A percentile compares a stretch with the other conserved stretches of the same genome.
Conservation (phyloP, 495 filamentous ascomycete genomes). For the Penicillium pulvis region DNA sequence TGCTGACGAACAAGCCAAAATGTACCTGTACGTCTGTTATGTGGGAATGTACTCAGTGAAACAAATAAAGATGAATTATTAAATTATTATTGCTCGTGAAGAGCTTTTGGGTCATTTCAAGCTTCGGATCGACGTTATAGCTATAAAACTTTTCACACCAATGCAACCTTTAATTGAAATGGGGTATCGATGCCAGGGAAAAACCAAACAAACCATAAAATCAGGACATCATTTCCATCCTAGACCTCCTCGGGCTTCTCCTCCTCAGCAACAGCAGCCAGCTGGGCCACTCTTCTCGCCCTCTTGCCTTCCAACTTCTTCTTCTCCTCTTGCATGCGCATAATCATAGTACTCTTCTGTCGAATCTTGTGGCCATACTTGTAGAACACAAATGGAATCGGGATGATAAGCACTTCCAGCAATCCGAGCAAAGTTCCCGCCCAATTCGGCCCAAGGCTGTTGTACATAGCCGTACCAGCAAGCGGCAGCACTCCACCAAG, state of each 20-base stretch:
- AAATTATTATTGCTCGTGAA: background rate
- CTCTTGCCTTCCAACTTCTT: slow-evolving; percentile 57
- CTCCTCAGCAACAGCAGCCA: slow-evolving; percentile 16
- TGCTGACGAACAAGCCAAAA: background rate
- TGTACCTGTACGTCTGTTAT: no score
- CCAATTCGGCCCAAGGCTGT: slow-evolving; percentile 71
- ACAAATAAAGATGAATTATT: background rate
- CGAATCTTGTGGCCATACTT: slow-evolving; percentile 71
- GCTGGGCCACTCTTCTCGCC: slow-evolving; percentile 13
- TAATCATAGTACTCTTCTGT: slow-evolving; percentile 63
- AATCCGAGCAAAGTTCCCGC: slow-evolving; percentile 74
- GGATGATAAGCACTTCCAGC: slow-evolving; percentile 68
- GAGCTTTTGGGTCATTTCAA: background rate
- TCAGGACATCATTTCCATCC: background rate
- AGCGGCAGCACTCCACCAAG: slow-evolving; percentile 74
- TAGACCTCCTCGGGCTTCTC: slow-evolving; percentile 20
- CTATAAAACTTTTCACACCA: slow-evolving; percentile 14
- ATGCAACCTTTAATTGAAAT: slow-evolving; percentile 17
- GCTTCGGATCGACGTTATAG: background rate
- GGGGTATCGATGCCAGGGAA: slow-evolving; percentile 19
- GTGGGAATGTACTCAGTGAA: background rate
- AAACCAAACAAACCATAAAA: slow-evolving; percentile 4
- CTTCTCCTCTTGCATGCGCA: slow-evolving; percentile 69
- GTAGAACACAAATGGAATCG: slow-evolving; percentile 81
- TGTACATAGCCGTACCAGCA: slow-evolving; percentile 73